phyloP scores from a whole-genome alignment of 495 filamentous ascomycete genomes.

The Antarctomyces pellizariae region DNA sequence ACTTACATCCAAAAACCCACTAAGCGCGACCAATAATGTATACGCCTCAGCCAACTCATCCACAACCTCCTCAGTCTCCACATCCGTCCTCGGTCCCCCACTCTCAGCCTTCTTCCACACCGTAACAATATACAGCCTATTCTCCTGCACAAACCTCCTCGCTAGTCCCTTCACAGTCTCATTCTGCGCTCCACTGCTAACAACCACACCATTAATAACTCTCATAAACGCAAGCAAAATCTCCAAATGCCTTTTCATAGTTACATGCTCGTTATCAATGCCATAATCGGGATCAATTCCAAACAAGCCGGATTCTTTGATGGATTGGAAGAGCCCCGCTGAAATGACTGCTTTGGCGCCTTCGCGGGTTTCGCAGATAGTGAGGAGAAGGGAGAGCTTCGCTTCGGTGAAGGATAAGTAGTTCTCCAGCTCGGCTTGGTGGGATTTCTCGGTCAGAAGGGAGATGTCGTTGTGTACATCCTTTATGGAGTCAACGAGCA shows the following conservation, averaged over 20 bases:
- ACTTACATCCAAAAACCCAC: conserved; percentile 35
- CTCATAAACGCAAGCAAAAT: conserved; percentile 62
- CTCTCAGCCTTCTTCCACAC: conserved; percentile 83
- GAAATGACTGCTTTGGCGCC: conserved; percentile 68
- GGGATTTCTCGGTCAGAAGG: conserved; percentile 17
- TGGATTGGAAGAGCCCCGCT: conserved; percentile 65
- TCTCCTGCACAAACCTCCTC: conserved; percentile 50
- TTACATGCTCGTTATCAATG: conserved; percentile 45
- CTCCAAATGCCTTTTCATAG: conserved; percentile 59
- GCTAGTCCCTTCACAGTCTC: conserved; percentile 49
- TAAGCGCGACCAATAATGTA: conserved; percentile 30
- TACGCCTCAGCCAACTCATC: conserved; percentile 32
- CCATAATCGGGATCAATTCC: conserved; percentile 84
- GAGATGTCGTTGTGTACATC: conserved; percentile 35
- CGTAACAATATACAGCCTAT: conserved; percentile 56
- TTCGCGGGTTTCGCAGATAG: conserved; percentile 51
- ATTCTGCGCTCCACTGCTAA: conserved; percentile 63
- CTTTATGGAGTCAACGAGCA: conserved; percentile 67
- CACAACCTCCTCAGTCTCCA: conserved; percentile 20
- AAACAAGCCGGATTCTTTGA: conserved; percentile 61
- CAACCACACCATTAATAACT: conserved; percentile 54
- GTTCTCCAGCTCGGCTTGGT: conserved; percentile 14
- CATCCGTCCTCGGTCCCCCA: conserved; percentile 24
- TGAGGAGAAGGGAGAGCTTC: conserved; percentile 60
- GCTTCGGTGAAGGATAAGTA: conserved; percentile 41